Percentiles rank a stretch among this genome's conserved stretches.
phyloP scores from a whole-genome alignment of 208 protist genomes.

The Acanthamoeba healyi region DNA sequence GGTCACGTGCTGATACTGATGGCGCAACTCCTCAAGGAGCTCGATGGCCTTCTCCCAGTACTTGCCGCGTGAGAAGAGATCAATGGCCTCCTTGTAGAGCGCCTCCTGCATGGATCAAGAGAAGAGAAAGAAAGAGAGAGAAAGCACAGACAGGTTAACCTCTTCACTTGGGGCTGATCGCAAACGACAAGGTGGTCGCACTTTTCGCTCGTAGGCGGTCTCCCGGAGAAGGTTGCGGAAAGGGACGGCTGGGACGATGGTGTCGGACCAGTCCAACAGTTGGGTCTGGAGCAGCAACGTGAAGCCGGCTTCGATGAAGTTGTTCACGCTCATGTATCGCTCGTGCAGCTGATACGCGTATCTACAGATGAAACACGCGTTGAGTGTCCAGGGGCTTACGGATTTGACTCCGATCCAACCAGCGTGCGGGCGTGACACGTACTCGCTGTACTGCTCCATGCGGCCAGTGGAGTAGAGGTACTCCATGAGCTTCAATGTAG shows the following conservation, averaged over 20 bases:
- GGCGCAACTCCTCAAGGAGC: slow-evolving; percentile 70
- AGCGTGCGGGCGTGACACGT: slow-evolving; percentile 1
- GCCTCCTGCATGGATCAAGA: no score
- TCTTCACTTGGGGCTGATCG: background rate
- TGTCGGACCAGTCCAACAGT: slow-evolving; percentile 78
- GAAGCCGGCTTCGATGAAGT: slow-evolving; percentile 82
- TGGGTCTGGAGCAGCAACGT: slow-evolving; percentile 82
- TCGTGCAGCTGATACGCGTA: slow-evolving; percentile 46
- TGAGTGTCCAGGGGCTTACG: no score
- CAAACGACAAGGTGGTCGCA: no score
- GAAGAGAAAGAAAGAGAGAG: no score
- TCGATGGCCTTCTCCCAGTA: slow-evolving; percentile 81
- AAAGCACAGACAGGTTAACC: no score
- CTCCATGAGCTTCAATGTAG: slow-evolving; percentile 82
- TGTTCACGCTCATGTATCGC: background rate
- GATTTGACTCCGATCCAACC: no score
- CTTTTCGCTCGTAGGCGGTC: slow-evolving; percentile 65
- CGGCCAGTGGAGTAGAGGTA: slow-evolving; percentile 84
- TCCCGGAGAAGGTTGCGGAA: background rate
- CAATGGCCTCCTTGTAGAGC: slow-evolving; percentile 69
- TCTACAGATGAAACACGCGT: no score
- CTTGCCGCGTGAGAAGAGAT: slow-evolving; percentile 83
- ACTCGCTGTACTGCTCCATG: slow-evolving; percentile 84
- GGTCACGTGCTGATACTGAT: slow-evolving; percentile 76
- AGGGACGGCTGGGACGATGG: background rate